Evolutionary conservation across 352 stramenopile species (phyloP).

Genomic region (Phytophthora vignae): DNA sequence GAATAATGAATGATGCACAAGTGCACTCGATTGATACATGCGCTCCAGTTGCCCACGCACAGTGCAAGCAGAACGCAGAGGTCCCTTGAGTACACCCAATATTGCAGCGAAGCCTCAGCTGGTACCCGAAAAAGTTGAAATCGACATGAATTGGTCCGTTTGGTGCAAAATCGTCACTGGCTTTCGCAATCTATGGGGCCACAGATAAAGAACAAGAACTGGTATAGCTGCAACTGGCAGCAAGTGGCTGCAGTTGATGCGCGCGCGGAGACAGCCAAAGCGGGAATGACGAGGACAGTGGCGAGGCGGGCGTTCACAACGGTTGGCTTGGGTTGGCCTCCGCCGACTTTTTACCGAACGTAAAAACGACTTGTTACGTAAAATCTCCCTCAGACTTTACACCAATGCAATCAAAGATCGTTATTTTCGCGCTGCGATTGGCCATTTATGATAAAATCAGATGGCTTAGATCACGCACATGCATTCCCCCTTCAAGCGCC

Average conservation of each 20-base stretch:
- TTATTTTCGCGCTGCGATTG: background rate
- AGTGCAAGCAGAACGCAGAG: background rate
- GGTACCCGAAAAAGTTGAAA: conserved; percentile 92
- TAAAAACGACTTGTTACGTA: conserved; percentile 3
- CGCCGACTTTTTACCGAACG: background rate
- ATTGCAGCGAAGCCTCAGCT: conserved; percentile 72
- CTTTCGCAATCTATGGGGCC: conserved; percentile 36
- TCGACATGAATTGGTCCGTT: conserved; percentile 92
- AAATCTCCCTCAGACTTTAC: background rate
- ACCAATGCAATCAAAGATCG: background rate
- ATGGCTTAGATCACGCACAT: background rate
- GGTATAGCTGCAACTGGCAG: background rate
- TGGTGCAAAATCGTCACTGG: conserved; percentile 78
- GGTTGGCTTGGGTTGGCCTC: background rate
- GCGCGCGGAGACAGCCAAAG: conserved; percentile 13
- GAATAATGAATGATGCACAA: background rate
- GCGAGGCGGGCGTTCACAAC: background rate
- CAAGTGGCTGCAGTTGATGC: no score
- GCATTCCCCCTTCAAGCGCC: conserved; percentile 26
- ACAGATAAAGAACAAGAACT: background rate
- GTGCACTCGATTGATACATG: conserved; percentile 5
- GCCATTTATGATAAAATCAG: conserved; percentile 20
- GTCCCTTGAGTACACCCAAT: conserved; percentile 7
- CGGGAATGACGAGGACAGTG: conserved; percentile 17
- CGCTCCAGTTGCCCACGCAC: background rate